phyloP scores from a whole-genome alignment of 2,329 filamentous ascomycete species.

The Trichoderma brevicompactum region DNA sequence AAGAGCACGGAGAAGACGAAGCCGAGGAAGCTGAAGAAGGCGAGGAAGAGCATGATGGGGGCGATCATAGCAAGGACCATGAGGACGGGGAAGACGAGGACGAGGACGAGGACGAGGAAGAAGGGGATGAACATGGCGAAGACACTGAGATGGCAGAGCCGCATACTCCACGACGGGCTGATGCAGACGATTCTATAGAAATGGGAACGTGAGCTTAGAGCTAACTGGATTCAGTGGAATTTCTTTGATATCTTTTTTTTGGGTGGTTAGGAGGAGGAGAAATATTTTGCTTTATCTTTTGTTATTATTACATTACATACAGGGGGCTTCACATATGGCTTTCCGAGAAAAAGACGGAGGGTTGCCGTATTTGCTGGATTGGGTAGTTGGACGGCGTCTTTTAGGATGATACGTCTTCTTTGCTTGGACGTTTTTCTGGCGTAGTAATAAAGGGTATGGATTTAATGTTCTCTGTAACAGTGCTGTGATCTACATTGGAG shows the following conservation, averaged over 20 bases:
- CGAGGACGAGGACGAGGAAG: conserved; percentile 29
- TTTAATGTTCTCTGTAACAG: neutral
- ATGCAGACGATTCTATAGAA: conserved; percentile 23
- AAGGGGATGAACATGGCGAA: conserved; percentile 29
- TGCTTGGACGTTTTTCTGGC: neutral
- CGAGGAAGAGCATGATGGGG: conserved; percentile 30
- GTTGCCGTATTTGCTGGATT: neutral
- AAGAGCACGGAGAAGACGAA: conserved; percentile 29
- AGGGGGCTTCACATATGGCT: neutral
- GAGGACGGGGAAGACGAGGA: conserved; percentile 35
- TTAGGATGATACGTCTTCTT: neutral
- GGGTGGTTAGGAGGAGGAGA: neutral
- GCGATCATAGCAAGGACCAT: conserved; percentile 20
- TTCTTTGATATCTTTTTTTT: neutral
- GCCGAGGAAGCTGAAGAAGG: conserved; percentile 31
- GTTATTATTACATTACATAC: neutral
- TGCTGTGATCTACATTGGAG: neutral
- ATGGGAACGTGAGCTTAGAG: conserved; percentile 16
- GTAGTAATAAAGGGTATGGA: neutral
- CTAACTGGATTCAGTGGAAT: neutral
- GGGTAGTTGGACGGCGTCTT: neutral
- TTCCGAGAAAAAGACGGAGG: neutral
- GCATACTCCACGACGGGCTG: conserved; percentile 6
- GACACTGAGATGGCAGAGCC: conserved; percentile 28
- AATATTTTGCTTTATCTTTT: neutral